These are phyloP conservation scores for Acanthamoeba sp. DNA, from an alignment of 208 protist species.

Conservation along the genomic window DNA sequence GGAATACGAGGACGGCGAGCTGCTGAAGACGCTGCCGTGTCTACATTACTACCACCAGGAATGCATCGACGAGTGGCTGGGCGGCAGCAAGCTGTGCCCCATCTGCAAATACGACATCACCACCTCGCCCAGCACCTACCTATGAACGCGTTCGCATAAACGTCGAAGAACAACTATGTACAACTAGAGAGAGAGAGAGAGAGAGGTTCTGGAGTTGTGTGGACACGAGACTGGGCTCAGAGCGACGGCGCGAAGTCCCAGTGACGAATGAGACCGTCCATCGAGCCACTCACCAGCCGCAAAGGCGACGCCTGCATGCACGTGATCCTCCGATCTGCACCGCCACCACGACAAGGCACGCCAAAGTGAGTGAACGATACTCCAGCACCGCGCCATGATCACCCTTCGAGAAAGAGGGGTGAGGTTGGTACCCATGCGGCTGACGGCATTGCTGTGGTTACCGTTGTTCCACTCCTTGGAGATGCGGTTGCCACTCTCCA, in stretches of 20 bases:
- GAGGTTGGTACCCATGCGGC: not conserved
- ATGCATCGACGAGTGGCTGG: constrained; percentile 65
- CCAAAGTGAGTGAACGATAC: too few species aligned
- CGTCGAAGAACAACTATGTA: not conserved
- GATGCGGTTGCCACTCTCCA: not conserved
- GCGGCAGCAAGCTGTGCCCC: not conserved
- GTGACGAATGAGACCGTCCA: constrained; percentile 16
- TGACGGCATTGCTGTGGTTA: not conserved
- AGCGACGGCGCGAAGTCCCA: constrained; percentile 13
- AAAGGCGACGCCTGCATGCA: constrained; percentile 28
- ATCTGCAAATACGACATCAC: constrained; percentile 59
- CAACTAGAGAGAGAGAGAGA: too few species aligned
- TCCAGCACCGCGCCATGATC: too few species aligned
- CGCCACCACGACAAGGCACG: too few species aligned
- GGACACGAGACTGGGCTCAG: too few species aligned
- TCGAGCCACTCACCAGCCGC: constrained; percentile 9
- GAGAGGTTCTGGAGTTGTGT: not conserved
- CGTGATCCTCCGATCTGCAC: not conserved
- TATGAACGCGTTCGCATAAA: not conserved
- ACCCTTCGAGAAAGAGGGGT: too few species aligned
- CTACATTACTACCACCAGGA: constrained; percentile 44
- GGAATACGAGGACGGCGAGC: constrained; percentile 64
- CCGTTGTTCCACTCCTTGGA: not conserved
- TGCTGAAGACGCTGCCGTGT: constrained; percentile 32
- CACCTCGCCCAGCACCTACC: not conserved